Conservation (phyloP, 2,329 filamentous ascomycete genomes). For the Fusarium euwallaceae region DNA sequence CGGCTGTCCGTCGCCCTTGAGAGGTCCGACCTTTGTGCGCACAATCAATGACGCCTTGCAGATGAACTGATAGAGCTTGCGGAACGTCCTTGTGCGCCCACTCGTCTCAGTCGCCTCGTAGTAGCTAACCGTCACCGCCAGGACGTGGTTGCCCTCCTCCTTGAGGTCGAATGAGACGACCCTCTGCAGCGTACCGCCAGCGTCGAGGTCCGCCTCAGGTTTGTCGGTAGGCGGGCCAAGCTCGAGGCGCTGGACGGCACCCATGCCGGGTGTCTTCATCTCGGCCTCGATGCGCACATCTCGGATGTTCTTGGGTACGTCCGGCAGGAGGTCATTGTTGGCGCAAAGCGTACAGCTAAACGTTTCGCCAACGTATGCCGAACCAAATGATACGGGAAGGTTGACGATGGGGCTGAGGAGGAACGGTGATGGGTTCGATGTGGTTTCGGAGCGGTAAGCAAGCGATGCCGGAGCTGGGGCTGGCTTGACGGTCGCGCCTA, state of each 20-base stretch:
- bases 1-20: slow-evolving; percentile 50
- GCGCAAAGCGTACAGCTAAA: slow-evolving; percentile 95
- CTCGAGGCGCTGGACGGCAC: slow-evolving; percentile 72
- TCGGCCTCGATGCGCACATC: slow-evolving; percentile 89
- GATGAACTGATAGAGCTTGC: slow-evolving; percentile 97
- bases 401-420: slow-evolving; percentile 77
- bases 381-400: slow-evolving; percentile 91
- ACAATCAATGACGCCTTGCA: slow-evolving; percentile 92
- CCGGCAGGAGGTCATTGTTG: slow-evolving; percentile 78
- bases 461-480: slow-evolving; percentile 75
- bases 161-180: slow-evolving; percentile 90
- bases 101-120: slow-evolving; percentile 84
- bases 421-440: slow-evolving; percentile 67
- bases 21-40: slow-evolving; percentile 84
- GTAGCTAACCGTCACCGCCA: slow-evolving; percentile 94
- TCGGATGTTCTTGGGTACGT: slow-evolving; percentile 67
- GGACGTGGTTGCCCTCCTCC: slow-evolving; percentile 93
- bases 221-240: slow-evolving; percentile 60
- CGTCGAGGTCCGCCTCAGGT: slow-evolving; percentile 62
- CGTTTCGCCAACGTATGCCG: slow-evolving; percentile 93
- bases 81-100: slow-evolving; percentile 84
- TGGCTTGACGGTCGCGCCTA: slow-evolving; percentile 55
- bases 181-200: slow-evolving; percentile 80
- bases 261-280: slow-evolving; percentile 86
- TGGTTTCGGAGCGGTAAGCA: slow-evolving; percentile 68